Evolutionary conservation across 2,329 filamentous ascomycete species (phyloP).

Genomic region (Penicillium expansum): DNA sequence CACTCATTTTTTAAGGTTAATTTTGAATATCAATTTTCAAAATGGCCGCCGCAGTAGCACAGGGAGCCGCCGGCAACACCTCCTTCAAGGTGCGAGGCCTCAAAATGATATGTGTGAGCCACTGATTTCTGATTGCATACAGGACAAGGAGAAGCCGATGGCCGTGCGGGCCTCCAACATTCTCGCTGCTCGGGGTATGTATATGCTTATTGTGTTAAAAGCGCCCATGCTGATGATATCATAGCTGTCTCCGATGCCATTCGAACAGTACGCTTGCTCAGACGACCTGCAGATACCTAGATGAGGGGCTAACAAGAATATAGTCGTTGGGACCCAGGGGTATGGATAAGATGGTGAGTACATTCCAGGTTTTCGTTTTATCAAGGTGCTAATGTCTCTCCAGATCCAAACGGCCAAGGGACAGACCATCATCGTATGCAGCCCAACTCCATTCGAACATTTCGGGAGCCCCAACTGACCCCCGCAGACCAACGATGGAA

Average conservation of each 20-base stretch:
- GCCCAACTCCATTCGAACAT: conserved; percentile 11
- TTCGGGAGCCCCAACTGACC: conserved; percentile 28
- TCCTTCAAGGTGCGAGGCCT: conserved; percentile 60
- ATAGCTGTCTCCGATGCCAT: conserved; percentile 95
- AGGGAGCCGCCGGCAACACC: conserved; percentile 56
- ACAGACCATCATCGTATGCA: conserved; percentile 80
- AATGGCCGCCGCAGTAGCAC: conserved; percentile 52
- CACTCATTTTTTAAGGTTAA: conserved; percentile 25
- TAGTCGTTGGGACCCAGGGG: conserved; percentile 87
- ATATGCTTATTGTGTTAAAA: not conserved
- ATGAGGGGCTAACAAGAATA: conserved; percentile 42
- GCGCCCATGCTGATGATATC: conserved; percentile 27
- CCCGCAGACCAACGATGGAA: conserved; percentile 84
- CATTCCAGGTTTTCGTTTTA: not conserved
- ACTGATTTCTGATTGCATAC: conserved; percentile 40
- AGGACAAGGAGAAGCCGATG: conserved; percentile 96
- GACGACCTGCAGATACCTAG: conserved; percentile 15
- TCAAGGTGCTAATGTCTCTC: conserved; percentile 24
- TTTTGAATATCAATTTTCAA: conserved; percentile 34
- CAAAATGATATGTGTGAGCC: conserved; percentile 29
- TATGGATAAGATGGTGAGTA: conserved; percentile 88
- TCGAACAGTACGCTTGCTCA: conserved; percentile 61
- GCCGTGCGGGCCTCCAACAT: conserved; percentile 96
- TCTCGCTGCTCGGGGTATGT: conserved; percentile 85
- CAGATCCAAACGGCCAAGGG: conserved; percentile 90